These are phyloP conservation scores for Westerdykella aurantiaca DNA, from an alignment of 2,329 filamentous ascomycete species.

Conservation along the genomic window DNA sequence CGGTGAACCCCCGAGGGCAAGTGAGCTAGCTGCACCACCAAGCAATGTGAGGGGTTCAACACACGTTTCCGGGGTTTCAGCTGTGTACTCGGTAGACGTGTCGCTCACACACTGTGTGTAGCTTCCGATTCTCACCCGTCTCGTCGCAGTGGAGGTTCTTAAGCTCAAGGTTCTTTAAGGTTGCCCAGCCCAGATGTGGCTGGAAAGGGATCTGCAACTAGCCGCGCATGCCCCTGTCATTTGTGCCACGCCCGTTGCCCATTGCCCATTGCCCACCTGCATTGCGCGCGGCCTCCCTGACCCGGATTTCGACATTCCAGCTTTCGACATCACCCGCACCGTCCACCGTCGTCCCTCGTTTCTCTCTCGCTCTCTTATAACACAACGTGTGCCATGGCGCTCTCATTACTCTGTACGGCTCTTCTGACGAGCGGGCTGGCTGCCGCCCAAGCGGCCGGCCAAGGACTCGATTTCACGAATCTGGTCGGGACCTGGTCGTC, in stretches of 20 bases:
- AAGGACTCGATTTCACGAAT: constrained; percentile 38
- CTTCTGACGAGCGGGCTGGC: constrained; percentile 18
- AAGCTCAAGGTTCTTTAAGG: too few species aligned
- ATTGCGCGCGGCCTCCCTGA: constrained; percentile 8
- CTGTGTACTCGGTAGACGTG: too few species aligned
- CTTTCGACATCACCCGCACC: constrained; percentile 7
- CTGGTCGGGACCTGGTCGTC: constrained; percentile 68
- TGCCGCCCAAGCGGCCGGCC: constrained; percentile 37
- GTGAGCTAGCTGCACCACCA: not conserved
- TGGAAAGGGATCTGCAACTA: constrained; percentile 24
- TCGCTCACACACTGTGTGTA: too few species aligned
- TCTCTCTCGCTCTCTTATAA: constrained; percentile 2
- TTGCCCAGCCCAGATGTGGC: constrained; percentile 10
- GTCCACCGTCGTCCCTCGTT: constrained; percentile 3
- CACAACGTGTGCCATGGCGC: constrained; percentile 9
- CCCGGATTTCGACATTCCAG: constrained; percentile 3
- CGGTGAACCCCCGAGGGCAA: not conserved
- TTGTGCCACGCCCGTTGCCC: constrained; percentile 3
- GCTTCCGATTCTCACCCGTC: too few species aligned
- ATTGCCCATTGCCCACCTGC: not conserved
- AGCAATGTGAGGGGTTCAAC: not conserved
- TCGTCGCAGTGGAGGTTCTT: not conserved
- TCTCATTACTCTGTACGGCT: constrained; percentile 16
- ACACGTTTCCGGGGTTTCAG: not conserved
- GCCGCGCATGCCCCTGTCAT: constrained; percentile 10